Percentiles rank a stretch among this genome's conserved stretches.
These are phyloP conservation scores for Suaeda aralocaspica DNA, from an alignment of 148 eudicot species.

Conservation along the genomic window DNA sequence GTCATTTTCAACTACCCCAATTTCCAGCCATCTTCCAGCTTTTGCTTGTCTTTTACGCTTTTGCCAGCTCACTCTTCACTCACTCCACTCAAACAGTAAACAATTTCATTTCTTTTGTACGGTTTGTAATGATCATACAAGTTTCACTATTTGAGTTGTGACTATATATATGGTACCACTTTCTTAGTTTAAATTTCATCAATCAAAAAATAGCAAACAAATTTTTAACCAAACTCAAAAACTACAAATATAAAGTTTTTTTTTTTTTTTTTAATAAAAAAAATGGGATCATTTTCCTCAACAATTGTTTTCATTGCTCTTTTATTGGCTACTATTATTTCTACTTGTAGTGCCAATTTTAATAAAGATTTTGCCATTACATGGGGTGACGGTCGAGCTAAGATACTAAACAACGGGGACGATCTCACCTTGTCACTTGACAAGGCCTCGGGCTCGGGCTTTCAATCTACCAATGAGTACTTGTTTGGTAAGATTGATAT, in stretches of 20 bases:
- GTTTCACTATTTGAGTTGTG: too few species aligned
- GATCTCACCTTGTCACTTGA: slow-evolving; percentile 33
- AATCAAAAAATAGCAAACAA: too few species aligned
- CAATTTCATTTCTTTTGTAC: too few species aligned
- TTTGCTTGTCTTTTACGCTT: too few species aligned
- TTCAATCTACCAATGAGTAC: slow-evolving; percentile 28
- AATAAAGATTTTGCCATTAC: slow-evolving; percentile 25
- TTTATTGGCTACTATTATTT: slow-evolving; percentile 18
- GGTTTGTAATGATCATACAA: too few species aligned
- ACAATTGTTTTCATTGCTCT: slow-evolving; percentile 3
- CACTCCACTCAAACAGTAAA: too few species aligned
- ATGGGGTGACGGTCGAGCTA: slow-evolving; percentile 31
- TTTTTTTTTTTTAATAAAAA: background rate
- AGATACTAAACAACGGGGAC: slow-evolving; percentile 26
- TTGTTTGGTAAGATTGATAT: slow-evolving; percentile 33
- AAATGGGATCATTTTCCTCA: slow-evolving; percentile 6
- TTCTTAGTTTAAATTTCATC: too few species aligned
- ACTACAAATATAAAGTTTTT: background rate
- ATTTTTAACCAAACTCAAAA: too few species aligned
- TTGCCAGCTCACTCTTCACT: too few species aligned
- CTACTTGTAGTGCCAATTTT: slow-evolving; percentile 15
- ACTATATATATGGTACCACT: too few species aligned
- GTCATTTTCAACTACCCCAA: too few species aligned
- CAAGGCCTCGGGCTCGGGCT: slow-evolving; percentile 27
- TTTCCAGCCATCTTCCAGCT: too few species aligned